Evolutionary conservation across 2,329 filamentous ascomycete genomes (phyloP).

Genomic region (Fusarium napiforme): DNA sequence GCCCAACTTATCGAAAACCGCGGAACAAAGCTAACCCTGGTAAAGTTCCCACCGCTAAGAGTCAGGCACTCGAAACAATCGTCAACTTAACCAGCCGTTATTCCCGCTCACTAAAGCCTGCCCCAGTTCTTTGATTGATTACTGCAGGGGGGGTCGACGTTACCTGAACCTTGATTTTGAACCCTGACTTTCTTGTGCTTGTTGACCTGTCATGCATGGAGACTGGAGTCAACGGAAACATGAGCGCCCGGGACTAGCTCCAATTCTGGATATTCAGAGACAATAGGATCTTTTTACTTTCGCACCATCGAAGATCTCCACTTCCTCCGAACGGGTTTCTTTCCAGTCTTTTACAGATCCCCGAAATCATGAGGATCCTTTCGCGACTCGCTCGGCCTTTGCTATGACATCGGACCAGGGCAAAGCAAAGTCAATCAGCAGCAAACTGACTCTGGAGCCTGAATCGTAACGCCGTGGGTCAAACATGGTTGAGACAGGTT

Average conservation of each 20-base stretch:
- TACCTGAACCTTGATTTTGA: background rate
- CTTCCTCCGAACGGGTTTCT: constrained; percentile 37
- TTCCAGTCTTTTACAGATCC: constrained; percentile 38
- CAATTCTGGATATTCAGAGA: constrained; percentile 1
- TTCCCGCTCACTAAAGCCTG: constrained; percentile 25
- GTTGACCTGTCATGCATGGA: constrained; percentile 7
- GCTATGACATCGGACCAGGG: constrained; percentile 11
- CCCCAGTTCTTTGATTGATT: background rate
- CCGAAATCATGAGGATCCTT: constrained; percentile 31
- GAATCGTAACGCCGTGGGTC: constrained; percentile 20
- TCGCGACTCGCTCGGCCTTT: constrained; percentile 5
- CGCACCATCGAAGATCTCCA: constrained; percentile 25
- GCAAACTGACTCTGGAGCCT: constrained; percentile 8
- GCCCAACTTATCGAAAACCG: constrained; percentile 11
- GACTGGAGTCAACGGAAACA: constrained; percentile 11
- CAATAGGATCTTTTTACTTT: constrained; percentile 24
- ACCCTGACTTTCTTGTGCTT: background rate
- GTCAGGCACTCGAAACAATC: constrained; percentile 33
- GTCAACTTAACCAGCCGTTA: constrained; percentile 11
- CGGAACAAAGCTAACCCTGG: constrained; percentile 1
- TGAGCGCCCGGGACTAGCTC: constrained; percentile 5
- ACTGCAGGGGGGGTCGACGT: constrained; percentile 11
- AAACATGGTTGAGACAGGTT: constrained; percentile 19
- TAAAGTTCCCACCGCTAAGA: constrained; percentile 5
- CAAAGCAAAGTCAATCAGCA: background rate